phyloP scores from a whole-genome alignment of 176 grass and related monocot species.

The Aegilops sharonensis region DNA sequence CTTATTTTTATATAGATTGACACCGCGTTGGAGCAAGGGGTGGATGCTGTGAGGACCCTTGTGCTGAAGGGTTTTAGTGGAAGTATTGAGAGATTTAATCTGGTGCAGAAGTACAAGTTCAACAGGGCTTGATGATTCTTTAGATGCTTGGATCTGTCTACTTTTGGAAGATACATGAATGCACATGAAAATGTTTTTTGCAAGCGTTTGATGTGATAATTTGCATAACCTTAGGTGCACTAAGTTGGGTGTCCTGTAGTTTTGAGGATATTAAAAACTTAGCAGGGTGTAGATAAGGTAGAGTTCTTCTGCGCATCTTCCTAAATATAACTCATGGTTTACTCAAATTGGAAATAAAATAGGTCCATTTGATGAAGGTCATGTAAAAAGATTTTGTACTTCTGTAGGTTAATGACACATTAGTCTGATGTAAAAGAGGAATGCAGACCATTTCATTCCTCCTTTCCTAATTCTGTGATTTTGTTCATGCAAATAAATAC shows the following conservation, averaged over 20 bases:
- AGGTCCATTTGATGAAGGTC: slow-evolving; percentile 11
- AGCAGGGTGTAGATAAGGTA: slow-evolving; percentile 37
- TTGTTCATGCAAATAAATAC: slow-evolving; percentile 32
- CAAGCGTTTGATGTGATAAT: slow-evolving; percentile 5
- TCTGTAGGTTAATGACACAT: slow-evolving; percentile 19
- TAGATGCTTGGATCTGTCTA: slow-evolving; percentile 23
- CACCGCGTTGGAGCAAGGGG: slow-evolving; percentile 79
- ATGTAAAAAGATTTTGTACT: slow-evolving; percentile 32
- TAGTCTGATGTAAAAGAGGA: slow-evolving; percentile 37
- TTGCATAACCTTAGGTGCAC: slow-evolving; percentile 2
- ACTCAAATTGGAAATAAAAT: slow-evolving; percentile 18
- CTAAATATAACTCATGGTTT: slow-evolving; percentile 19
- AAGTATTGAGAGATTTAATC: slow-evolving; percentile 88
- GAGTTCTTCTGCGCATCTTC: slow-evolving; percentile 23
- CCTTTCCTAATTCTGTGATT: slow-evolving; percentile 9
- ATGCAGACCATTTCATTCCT: slow-evolving; percentile 23
- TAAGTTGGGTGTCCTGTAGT: slow-evolving; percentile 23
- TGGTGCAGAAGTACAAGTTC: slow-evolving; percentile 98
- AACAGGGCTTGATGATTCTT: slow-evolving; percentile 63
- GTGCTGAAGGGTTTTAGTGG: slow-evolving; percentile 79
- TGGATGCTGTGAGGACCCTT: slow-evolving; percentile 84
- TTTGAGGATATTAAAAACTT: slow-evolving; percentile 27
- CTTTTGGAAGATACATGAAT: slow-evolving; percentile 24
- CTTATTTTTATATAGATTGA: slow-evolving; percentile 68
- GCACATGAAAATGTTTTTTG: not conserved